Conservation (phyloP, 163 green algal genomes). For the Scenedesmus sp. region DNA sequence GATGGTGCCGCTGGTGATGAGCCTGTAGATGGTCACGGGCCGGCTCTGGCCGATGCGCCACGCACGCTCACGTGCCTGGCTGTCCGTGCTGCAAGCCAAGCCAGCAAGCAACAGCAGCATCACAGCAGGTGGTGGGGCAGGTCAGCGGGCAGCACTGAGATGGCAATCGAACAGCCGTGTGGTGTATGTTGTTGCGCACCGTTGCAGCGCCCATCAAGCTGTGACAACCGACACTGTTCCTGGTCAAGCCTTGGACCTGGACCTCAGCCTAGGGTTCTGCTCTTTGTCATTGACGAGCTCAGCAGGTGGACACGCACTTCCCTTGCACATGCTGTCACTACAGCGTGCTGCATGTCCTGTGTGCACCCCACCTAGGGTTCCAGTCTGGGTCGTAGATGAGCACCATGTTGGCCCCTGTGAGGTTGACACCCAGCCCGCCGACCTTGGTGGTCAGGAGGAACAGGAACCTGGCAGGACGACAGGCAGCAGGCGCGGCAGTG, state of each 20-base stretch:
- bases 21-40: slow-evolving; percentile 93
- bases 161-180: too few species aligned
- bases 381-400: slow-evolving; percentile 98
- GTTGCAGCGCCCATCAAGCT: too few species aligned
- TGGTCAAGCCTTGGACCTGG: too few species aligned
- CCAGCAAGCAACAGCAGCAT: not conserved
- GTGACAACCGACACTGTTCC: too few species aligned
- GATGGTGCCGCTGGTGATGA: slow-evolving; percentile 91
- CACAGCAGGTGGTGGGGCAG: not conserved
- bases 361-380: slow-evolving; percentile 79
- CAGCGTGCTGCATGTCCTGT: not conserved
- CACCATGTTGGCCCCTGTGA: slow-evolving; percentile 93
- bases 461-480: slow-evolving; percentile 63
- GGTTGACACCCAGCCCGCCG: slow-evolving; percentile 94
- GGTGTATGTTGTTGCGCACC: too few species aligned
- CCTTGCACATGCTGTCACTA: not conserved
- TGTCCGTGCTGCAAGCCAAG: not conserved
- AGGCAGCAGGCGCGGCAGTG: not conserved
- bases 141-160: too few species aligned
- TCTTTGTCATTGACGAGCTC: too few species aligned
- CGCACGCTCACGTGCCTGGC: slow-evolving; percentile 94
- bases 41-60: slow-evolving; percentile 96
- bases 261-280: too few species aligned
- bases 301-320: too few species aligned
- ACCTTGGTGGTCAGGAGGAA: slow-evolving; percentile 98